Evolutionary conservation across 1,284 basidiomycete genomes (phyloP), one percentile per base, ranked within the genome.

Genomic region (Puccinia polysora): DNA sequence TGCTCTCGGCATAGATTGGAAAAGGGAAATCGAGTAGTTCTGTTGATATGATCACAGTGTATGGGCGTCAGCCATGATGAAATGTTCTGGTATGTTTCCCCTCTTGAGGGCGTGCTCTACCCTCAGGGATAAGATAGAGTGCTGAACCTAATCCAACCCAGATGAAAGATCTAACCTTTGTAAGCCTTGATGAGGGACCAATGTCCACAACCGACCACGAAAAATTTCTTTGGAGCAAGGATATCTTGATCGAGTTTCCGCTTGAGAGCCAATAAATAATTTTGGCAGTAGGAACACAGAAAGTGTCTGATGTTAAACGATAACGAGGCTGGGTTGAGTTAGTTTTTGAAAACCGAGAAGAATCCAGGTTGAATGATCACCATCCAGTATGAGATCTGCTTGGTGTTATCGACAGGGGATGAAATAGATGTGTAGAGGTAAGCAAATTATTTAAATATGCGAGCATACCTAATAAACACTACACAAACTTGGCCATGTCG

Each of bases 171-270:
- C 3, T 12, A 20, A 50, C 65, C 55, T 69, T 69, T 59, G 53
- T 69, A 69, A 1, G 65, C 36, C 50, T 69, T 58, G 28, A 69
- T 69, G 0, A 58, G 30, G 30, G 65, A 69, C 65, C 65, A 69
- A 60, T 69, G 55, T 20, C 65, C 65, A 69, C 65, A 69, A 14
- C 65, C 65, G 0, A 69, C 40, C 4, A 69, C 55, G 40, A 69
- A 12, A 4, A 69, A 18, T 34, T 69, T 49, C 55, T 34, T 45
- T 14, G 58, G 15, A n/a, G 14, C 20, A 15, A 58, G 25, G 12
- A 40, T 38, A 1, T 58, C n/a, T 32, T 69, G 25, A 12, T 2
- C 10, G 4, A 69, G 3, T 20, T 20, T 28, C 1, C 50, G 18
- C 45, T 69, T 69, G 4, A 69, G 25, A 18, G 23, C 65, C 4